Evolutionary conservation across 306 rosid genomes (phyloP).

Genomic region (Rosa rugosa): DNA sequence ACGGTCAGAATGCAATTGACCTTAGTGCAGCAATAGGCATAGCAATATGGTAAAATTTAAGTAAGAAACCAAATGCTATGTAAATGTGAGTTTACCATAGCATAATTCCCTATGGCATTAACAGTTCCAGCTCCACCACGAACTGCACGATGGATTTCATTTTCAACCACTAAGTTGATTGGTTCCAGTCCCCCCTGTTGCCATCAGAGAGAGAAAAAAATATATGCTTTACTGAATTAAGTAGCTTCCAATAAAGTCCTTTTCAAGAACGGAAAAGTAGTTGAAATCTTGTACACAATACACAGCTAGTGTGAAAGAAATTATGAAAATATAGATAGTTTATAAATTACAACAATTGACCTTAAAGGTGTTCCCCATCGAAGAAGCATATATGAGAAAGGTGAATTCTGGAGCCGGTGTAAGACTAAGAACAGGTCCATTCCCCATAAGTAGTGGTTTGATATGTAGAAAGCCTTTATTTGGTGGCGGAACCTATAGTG

Average conservation of each 20-base stretch:
- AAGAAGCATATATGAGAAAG: conserved; percentile 15
- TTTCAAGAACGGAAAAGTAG: neutral
- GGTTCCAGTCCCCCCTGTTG: conserved; percentile 14
- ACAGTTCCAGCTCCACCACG: conserved; percentile 19
- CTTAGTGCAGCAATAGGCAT: neutral
- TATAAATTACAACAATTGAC: neutral
- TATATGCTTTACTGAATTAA: neutral
- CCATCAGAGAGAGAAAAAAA: neutral
- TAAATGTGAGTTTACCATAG: neutral
- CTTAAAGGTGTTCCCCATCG: conserved; percentile 3
- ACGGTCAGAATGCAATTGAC: neutral
- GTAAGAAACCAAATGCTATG: neutral
- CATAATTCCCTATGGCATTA: conserved; percentile 22
- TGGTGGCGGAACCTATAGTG: conserved; percentile 8
- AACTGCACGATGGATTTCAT: conserved; percentile 13
- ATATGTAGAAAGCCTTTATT: conserved; percentile 21
- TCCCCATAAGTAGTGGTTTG: conserved; percentile 15
- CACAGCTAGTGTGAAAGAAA: neutral
- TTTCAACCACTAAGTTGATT: neutral
- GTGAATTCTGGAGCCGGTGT: conserved; percentile 15
- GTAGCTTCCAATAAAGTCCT: neutral
- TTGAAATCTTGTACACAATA: too few relatives aligned
- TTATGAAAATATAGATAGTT: neutral
- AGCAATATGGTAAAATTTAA: neutral
- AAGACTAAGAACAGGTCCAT: conserved; percentile 19